Conservation (phyloP, 2,329 filamentous ascomycete genomes). For the Nigrograna mackinnonii region DNA sequence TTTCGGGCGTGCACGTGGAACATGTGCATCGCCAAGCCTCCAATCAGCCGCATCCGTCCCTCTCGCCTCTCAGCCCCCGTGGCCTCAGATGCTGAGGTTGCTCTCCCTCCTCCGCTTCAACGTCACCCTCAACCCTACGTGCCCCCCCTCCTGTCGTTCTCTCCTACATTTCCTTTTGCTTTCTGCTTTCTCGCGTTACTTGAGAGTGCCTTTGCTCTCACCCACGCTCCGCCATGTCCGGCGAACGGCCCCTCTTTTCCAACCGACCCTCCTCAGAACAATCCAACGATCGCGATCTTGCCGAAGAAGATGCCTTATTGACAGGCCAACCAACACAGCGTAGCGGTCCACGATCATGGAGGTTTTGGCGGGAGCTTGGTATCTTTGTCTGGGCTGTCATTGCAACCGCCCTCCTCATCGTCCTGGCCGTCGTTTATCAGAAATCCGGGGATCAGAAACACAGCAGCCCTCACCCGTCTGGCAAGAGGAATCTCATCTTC, state of each 20-base stretch:
- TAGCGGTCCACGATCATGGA: conserved; percentile 47
- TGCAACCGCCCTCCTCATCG: conserved; percentile 76
- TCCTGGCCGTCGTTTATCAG: conserved; percentile 82
- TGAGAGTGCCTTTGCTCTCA: conserved; percentile 3
- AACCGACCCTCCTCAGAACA: conserved; percentile 60
- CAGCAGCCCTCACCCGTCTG: conserved; percentile 43
- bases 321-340: conserved; percentile 54
- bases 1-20: too few species aligned
- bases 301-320: conserved; percentile 66
- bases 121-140: too few species aligned
- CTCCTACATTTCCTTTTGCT: too few species aligned
- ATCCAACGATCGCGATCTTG: conserved; percentile 58
- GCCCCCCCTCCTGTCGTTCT: too few species aligned
- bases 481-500: conserved; percentile 93
- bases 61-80: too few species aligned
- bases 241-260: conserved; percentile 57
- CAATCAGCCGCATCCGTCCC: too few species aligned
- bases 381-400: conserved; percentile 82
- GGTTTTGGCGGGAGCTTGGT: conserved; percentile 72
- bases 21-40: too few species aligned
- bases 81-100: too few species aligned
- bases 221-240: conserved; percentile 34
- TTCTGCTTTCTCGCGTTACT: too few species aligned
- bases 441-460: conserved; percentile 48
- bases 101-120: too few species aligned